phyloP scores from a whole-genome alignment of 768 basidiomycete species.

The Asterophora lycoperdoides region DNA sequence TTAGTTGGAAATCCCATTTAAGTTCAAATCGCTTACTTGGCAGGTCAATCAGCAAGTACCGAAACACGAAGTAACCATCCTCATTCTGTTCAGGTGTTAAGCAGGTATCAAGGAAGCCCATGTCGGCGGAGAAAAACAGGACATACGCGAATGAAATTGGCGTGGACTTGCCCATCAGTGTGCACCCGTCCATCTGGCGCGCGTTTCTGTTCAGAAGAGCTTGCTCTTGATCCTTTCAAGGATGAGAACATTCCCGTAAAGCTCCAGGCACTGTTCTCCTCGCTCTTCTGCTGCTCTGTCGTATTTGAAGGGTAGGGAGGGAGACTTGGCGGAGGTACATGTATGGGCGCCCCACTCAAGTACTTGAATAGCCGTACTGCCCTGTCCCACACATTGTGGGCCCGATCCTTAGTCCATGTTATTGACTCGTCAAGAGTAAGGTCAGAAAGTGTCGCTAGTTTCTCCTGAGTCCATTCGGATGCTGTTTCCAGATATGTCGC shows the following conservation, averaged over 20 bases:
- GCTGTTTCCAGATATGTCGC: conserved; percentile 42
- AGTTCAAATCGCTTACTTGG: conserved; percentile 54
- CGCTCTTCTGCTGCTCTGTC: conserved; percentile 23
- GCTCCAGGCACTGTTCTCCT: conserved; percentile 43
- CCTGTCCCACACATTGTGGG: conserved; percentile 40
- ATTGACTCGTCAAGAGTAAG: conserved; percentile 54
- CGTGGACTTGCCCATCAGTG: conserved; percentile 80
- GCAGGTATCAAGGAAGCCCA: neutral
- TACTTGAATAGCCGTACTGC: conserved; percentile 63
- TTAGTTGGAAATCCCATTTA: conserved; percentile 13
- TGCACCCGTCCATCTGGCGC: conserved; percentile 41
- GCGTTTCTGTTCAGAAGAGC: conserved; percentile 23
- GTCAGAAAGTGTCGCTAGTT: conserved; percentile 37
- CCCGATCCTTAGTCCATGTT: conserved; percentile 40
- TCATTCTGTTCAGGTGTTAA: conserved; percentile 46
- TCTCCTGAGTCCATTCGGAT: conserved; percentile 40
- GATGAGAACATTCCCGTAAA: conserved; percentile 69
- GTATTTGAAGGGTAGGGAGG: conserved; percentile 28
- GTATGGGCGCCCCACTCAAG: conserved; percentile 61
- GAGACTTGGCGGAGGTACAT: conserved; percentile 30
- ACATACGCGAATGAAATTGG: conserved; percentile 68
- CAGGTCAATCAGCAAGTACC: conserved; percentile 74
- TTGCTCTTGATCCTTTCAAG: conserved; percentile 39
- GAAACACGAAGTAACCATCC: conserved; percentile 73
- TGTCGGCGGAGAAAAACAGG: neutral